Evolutionary conservation across 1,139 yeast species (phyloP), one percentile per base, ranked within the genome.

Genomic region (Scheffersomyces illinoinensis): DNA sequence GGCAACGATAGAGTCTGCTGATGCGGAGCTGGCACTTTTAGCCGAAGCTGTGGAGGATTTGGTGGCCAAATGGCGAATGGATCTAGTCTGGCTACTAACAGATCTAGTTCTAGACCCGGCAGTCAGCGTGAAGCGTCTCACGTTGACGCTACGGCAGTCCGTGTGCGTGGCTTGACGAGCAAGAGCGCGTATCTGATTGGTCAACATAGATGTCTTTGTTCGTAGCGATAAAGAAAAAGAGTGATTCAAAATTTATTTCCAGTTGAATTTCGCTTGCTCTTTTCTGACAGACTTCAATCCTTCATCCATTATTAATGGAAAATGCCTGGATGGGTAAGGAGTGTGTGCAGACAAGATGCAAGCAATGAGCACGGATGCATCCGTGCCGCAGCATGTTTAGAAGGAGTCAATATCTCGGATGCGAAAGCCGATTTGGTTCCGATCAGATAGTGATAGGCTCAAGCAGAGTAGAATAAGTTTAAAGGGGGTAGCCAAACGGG

Each of bases 1-100:
- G 5, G 71, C 72, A 33, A 55, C 58, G 7, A 33, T 33, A 14
- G 43, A 14, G 43, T 33, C 43, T 33, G 43, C 14, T 2, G 43
- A 33, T 3, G 43, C 10, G 17, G 43, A 33, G 14, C 14, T 33
- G 43, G 43, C 43, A 33, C 43, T 33, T 14, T 12, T 33, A 14
- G 43, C 43, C 17, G 43, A 33, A 33, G 43, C 68, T 20, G 68
- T 61, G 19, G 65, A 57, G 17, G 70, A 60, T 49, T 61, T 63
- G 23, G 69, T 59, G 24, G 68, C 67, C 47, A 61, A 58, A 14
- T 33, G 43, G 17, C 43, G 43, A 14, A 33, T 12, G 4, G 14
- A 12, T 33, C 10, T 33, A 33, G 43, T 12, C 43, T 33, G 8
- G 43, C 17, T 2, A 24, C 10, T 8, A 33, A 33, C 10, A 33